Evolutionary conservation across 1,139 yeast species (phyloP).

Genomic region (Saccharomycopsis hybrid): DNA sequence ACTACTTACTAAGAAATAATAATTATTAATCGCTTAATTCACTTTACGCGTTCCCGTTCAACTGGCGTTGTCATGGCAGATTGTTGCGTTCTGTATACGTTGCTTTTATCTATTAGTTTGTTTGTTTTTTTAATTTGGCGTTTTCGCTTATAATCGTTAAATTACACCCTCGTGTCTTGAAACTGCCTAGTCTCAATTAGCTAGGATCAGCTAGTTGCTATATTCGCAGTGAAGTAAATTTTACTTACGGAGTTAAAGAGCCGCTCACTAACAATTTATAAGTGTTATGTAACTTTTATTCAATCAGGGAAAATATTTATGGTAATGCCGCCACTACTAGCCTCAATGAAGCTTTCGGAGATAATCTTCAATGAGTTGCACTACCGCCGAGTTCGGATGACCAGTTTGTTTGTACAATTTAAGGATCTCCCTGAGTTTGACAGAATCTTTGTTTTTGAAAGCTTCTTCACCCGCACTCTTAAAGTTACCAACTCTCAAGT

Average conservation of each 20-base stretch:
- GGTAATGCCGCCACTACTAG: neutral
- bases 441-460: slow-evolving; percentile 44
- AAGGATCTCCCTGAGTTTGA: slow-evolving; percentile 33
- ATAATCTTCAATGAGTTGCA: slow-evolving; percentile 29
- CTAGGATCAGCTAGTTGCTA: neutral
- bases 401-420: slow-evolving; percentile 9
- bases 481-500: slow-evolving; percentile 46
- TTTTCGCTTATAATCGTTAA: neutral
- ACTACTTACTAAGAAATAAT: too few species aligned
- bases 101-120: neutral
- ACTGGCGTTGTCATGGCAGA: neutral
- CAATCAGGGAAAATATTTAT: too few species aligned
- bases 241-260: neutral
- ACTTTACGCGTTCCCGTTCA: neutral
- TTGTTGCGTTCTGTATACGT: neutral
- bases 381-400: slow-evolving; percentile 27
- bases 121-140: neutral
- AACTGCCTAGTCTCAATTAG: too few species aligned
- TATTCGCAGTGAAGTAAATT: neutral
- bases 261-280: too few species aligned
- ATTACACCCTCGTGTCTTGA: too few species aligned
- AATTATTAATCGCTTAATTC: neutral
- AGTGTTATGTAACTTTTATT: neutral
- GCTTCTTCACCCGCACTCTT: slow-evolving; percentile 59
- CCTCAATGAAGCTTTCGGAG: slow-evolving; percentile 22